phyloP scores from a whole-genome alignment of 1,284 basidiomycete species.

The Mycena sp. region DNA sequence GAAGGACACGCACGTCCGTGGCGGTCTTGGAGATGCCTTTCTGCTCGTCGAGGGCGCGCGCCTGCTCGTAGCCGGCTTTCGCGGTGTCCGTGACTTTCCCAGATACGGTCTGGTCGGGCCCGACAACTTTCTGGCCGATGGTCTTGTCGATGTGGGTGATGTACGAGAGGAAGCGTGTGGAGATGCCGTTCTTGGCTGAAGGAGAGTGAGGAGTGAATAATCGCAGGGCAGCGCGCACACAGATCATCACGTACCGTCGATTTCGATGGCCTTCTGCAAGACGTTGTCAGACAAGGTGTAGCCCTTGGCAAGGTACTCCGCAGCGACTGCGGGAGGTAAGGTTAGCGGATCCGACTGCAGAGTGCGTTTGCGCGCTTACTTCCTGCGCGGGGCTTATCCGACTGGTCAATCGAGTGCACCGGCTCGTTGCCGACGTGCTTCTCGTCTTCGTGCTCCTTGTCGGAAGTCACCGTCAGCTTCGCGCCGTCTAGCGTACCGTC shows the following conservation, averaged over 20 bases:
- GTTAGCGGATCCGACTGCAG: neutral
- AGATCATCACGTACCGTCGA: slow-evolving; percentile 71
- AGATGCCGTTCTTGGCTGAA: slow-evolving; percentile 88
- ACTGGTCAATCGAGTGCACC: slow-evolving; percentile 64
- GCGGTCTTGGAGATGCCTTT: slow-evolving; percentile 80
- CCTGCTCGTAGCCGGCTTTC: slow-evolving; percentile 70
- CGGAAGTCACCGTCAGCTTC: slow-evolving; percentile 72
- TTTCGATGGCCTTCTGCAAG: slow-evolving; percentile 87
- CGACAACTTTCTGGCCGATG: slow-evolving; percentile 75
- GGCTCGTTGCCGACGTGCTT: slow-evolving; percentile 48
- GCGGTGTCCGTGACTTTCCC: slow-evolving; percentile 76
- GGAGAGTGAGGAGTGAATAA: neutral
- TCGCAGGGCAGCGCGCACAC: neutral
- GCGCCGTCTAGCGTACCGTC: slow-evolving; percentile 77
- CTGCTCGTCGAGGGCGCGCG: slow-evolving; percentile 83
- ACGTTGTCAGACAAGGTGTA: slow-evolving; percentile 86
- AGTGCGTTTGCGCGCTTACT: slow-evolving; percentile 56
- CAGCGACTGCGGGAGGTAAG: slow-evolving; percentile 66
- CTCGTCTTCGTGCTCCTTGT: slow-evolving; percentile 67
- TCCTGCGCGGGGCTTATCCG: slow-evolving; percentile 85
- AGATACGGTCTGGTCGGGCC: slow-evolving; percentile 81
- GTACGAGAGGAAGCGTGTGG: slow-evolving; percentile 83
- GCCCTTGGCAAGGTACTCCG: slow-evolving; percentile 91
- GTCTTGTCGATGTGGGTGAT: slow-evolving; percentile 77
- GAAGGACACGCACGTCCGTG: slow-evolving; percentile 61